Conservation (phyloP, 208 protist genomes). For the Acanthamoeba royreba region DNA sequence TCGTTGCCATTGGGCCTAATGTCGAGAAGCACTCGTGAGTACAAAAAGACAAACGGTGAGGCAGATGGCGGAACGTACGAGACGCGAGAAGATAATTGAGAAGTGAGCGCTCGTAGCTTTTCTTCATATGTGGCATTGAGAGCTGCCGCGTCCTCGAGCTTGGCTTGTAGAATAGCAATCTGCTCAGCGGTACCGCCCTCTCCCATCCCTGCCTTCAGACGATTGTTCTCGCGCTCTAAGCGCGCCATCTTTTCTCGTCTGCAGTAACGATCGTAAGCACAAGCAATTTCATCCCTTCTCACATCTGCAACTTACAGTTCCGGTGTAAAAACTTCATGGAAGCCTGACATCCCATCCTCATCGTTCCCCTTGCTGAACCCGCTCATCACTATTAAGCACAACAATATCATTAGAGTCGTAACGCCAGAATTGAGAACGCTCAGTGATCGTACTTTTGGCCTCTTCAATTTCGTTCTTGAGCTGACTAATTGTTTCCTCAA, state of each 20-base stretch:
- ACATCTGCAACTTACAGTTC: background rate
- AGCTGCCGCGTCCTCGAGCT: background rate
- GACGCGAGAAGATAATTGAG: background rate
- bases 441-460: background rate
- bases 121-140: background rate
- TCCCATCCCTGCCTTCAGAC: background rate
- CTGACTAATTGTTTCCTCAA: background rate
- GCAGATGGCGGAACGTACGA: background rate
- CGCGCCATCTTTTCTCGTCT: slow-evolving; percentile 8
- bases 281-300: background rate
- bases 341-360: background rate
- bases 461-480: background rate
- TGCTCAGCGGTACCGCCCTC: background rate
- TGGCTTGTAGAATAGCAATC: background rate
- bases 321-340: slow-evolving; percentile 19
- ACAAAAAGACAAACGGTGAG: background rate
- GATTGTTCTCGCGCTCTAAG: slow-evolving; percentile 4
- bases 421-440: background rate
- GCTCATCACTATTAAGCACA: background rate
- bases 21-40: no score
- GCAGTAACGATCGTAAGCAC: background rate
- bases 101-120: background rate
- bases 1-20: background rate
- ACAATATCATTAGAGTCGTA: background rate
- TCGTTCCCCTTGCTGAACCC: background rate